Base-by-base conservation (phyloP, 2,329 filamentous ascomycete species). In the Sporothrix globosa region DNA sequence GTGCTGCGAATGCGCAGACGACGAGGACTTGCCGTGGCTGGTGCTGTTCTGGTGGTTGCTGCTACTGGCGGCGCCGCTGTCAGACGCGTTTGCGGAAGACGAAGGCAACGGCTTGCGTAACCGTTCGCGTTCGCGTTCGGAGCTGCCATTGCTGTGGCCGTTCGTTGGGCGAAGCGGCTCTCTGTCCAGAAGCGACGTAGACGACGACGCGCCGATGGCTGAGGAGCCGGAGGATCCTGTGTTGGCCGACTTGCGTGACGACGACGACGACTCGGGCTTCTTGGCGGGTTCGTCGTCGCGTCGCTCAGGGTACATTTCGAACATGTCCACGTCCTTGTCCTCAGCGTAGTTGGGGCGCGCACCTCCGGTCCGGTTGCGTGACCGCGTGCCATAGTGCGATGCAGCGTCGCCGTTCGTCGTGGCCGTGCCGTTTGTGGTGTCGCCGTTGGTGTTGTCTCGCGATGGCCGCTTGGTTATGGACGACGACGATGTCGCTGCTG, bases 291-390 rank as follows among this genome's bases (percentile, higher is more conserved):
- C 86, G 69, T 82, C 82, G 19, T 88, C 85, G 75, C 87, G 85
- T 77, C 84, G 83, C 75, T 86, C 81, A 68, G 82, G 79, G 77
- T 85, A 82, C 78, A 85, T 87, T 77, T 97, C 95, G 79, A 93
- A 92, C 78, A 86, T 81, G 72, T 98, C 96, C 80, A 92, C 89
- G 80, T 97, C 95, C 81, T 88, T 92, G 81, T 95, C 92, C 82
- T 99, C 96, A 67, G 96, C 95, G 81, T 99, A 99, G 81, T 99
- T 99, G 74, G 91, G 90, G 75, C 96, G 91, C 75, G 91, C 86
- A 75, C 87, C 88, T 76, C 91, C 91, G 71, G 88, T 90, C 77
- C 94, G 91, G 81, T 97, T 97, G 79, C 96, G 91, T 76, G 94
- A 97, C 76, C 94, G 91, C 79, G 96, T 99, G 77, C 95, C 95